Evolutionary conservation across 2,329 filamentous ascomycete species (phyloP).

Genomic region (Neoscytalidium dimidiatum): DNA sequence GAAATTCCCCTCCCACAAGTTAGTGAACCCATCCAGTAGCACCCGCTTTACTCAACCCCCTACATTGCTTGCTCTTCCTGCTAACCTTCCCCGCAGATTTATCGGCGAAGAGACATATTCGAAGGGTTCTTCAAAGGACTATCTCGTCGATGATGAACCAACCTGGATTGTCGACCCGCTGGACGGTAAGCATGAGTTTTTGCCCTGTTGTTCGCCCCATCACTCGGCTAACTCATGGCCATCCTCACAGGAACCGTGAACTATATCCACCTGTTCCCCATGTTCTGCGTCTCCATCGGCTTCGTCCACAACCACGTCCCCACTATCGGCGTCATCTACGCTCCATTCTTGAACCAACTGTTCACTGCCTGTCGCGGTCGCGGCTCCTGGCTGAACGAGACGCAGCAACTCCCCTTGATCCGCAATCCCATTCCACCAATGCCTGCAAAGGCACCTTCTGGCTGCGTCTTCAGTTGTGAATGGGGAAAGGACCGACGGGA

Average conservation of each 20-base stretch:
- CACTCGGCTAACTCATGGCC: background rate
- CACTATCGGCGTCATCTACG: constrained; percentile 70
- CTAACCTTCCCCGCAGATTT: constrained; percentile 54
- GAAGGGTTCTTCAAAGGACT: constrained; percentile 65
- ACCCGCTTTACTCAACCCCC: background rate
- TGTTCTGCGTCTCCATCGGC: constrained; percentile 79
- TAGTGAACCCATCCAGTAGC: constrained; percentile 33
- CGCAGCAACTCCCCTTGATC: constrained; percentile 63
- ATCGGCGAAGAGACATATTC: constrained; percentile 78
- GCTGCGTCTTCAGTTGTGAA: constrained; percentile 73
- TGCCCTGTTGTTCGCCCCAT: background rate
- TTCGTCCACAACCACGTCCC: constrained; percentile 63
- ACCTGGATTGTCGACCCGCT: constrained; percentile 79
- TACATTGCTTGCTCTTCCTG: background rate
- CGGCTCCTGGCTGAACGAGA: constrained; percentile 71
- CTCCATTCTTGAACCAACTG: constrained; percentile 68
- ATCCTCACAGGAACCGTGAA: constrained; percentile 65
- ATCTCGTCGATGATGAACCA: constrained; percentile 64
- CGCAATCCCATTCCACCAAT: constrained; percentile 64
- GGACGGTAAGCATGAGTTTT: constrained; percentile 56
- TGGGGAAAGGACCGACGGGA: constrained; percentile 79
- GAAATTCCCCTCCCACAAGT: constrained; percentile 69
- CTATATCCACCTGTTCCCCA: constrained; percentile 77
- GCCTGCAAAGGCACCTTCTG: constrained; percentile 64
- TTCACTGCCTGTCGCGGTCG: constrained; percentile 68